Percentiles rank a stretch among this genome's conserved stretches.
Conservation (phyloP, 768 basidiomycete species). For the Boletus rubropictus region DNA sequence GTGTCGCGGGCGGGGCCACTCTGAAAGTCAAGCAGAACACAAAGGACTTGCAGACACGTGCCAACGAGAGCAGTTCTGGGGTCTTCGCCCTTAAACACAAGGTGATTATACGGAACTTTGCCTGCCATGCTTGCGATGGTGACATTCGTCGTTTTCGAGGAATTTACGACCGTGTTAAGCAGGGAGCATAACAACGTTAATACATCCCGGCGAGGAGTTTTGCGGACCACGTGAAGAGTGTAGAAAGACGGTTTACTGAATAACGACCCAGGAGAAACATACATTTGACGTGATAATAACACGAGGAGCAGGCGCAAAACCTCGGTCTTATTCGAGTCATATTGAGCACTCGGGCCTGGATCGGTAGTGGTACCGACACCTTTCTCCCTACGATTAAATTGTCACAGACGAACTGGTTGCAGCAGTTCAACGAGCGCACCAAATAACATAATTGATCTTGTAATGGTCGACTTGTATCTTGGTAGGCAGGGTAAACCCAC, state of each 20-base stretch:
- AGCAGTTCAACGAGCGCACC: conserved; percentile 44
- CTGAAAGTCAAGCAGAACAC: conserved; percentile 74
- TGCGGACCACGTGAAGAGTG: conserved; percentile 71
- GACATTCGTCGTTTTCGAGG: conserved; percentile 43
- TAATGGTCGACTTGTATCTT: conserved; percentile 72
- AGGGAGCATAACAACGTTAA: conserved; percentile 90
- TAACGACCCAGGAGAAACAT: conserved; percentile 63
- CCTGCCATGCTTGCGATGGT: conserved; percentile 67
- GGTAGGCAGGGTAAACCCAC: conserved; percentile 85
- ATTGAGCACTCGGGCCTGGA: conserved; percentile 53
- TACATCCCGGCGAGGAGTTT: conserved; percentile 73
- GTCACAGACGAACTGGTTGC: conserved; percentile 3
- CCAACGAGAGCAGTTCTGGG: conserved; percentile 64
- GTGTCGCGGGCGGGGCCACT: conserved; percentile 64
- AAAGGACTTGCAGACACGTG: conserved; percentile 72
- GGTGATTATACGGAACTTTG: conserved; percentile 82
- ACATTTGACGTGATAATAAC: conserved; percentile 86
- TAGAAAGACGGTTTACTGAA: conserved; percentile 72
- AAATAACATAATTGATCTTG: conserved; percentile 83
- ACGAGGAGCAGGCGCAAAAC: conserved; percentile 85
- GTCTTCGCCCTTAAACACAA: conserved; percentile 88
- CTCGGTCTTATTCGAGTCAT: conserved; percentile 81
- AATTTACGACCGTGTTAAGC: conserved; percentile 84
- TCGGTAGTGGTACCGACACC: conserved; percentile 87
- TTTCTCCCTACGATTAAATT: conserved; percentile 64